phyloP scores from a whole-genome alignment of 2,329 filamentous ascomycete species.

The Beauveria brongniartii region DNA sequence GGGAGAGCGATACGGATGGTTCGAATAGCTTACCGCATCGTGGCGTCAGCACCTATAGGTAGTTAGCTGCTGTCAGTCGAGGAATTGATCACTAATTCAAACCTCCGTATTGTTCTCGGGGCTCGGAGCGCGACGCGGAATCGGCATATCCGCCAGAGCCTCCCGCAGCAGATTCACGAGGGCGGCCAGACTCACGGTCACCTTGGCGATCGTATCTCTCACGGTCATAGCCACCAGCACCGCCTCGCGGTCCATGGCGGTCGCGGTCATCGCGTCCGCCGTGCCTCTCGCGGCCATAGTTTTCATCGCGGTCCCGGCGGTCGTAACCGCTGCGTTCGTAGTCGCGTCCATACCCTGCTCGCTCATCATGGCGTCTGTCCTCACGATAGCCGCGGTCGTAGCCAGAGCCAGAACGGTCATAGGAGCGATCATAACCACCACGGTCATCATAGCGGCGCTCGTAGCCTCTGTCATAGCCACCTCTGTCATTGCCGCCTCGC shows the following conservation, averaged over 20 bases:
- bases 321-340: constrained; percentile 43
- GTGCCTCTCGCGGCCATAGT: constrained; percentile 30
- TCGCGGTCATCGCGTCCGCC: constrained; percentile 39
- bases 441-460: constrained; percentile 26
- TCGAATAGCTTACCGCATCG: constrained; percentile 17
- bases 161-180: constrained; percentile 30
- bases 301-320: constrained; percentile 27
- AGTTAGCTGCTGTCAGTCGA: constrained; percentile 19
- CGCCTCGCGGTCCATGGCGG: constrained; percentile 30
- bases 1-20: background rate
- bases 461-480: constrained; percentile 35
- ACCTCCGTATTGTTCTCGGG: constrained; percentile 37
- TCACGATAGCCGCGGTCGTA: constrained; percentile 33
- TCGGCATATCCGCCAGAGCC: constrained; percentile 31
- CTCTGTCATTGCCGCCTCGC: constrained; percentile 28
- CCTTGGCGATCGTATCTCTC: constrained; percentile 40
- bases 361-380: constrained; percentile 14
- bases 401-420: constrained; percentile 17
- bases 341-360: constrained; percentile 45
- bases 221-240: constrained; percentile 38
- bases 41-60: constrained; percentile 23
- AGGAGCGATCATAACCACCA: constrained; percentile 28
- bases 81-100: constrained; percentile 18
- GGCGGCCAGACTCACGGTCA: constrained; percentile 32
- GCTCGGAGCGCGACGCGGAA: constrained; percentile 33